phyloP scores from a whole-genome alignment of 2,329 filamentous ascomycete genomes.

The Trichoderma brevicompactum region DNA sequence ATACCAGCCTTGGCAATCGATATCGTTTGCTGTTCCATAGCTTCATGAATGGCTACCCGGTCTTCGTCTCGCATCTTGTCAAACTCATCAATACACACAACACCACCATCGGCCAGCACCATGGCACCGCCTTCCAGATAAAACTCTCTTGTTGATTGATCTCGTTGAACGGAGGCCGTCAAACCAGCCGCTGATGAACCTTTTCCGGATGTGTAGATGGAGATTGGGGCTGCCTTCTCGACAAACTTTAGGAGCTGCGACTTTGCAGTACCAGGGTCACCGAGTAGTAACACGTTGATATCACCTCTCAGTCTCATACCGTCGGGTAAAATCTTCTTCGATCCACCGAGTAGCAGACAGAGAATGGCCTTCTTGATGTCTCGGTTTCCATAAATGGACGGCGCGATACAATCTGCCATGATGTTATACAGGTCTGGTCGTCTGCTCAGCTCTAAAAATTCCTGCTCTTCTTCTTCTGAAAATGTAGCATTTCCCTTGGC shows the following conservation, averaged over 20 bases:
- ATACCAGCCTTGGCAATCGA: conserved; percentile 99
- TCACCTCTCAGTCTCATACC: conserved; percentile 98
- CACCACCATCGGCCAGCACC: conserved; percentile 95
- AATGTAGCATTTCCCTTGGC: conserved; percentile 84
- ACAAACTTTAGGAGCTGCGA: conserved; percentile 97
- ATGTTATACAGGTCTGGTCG: conserved; percentile 89
- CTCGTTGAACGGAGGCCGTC: conserved; percentile 93
- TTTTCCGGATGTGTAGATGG: conserved; percentile 98
- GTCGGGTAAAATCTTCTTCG: conserved; percentile 96
- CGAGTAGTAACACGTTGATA: conserved; percentile 94
- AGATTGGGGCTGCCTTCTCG: conserved; percentile 92
- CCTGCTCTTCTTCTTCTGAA: conserved; percentile 94
- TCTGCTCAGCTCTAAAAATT: conserved; percentile 89
- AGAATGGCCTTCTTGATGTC: conserved; percentile 98
- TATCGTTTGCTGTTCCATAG: conserved; percentile 99
- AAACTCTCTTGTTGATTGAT: conserved; percentile 90
- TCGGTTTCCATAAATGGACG: conserved; percentile 93
- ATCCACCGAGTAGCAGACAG: conserved; percentile 89
- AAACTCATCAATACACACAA: conserved; percentile 98
- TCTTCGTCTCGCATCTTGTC: conserved; percentile 99
- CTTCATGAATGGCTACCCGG: conserved; percentile 96
- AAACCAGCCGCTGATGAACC: conserved; percentile 97
- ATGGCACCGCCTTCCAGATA: conserved; percentile 98
- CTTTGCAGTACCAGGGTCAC: conserved; percentile 97
- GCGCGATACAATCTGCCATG: conserved; percentile 91